Percentiles rank a stretch among this genome's conserved stretches.
These are phyloP conservation scores for Geum urbanum DNA, from an alignment of 306 rosid genomes.

Conservation along the genomic window DNA sequence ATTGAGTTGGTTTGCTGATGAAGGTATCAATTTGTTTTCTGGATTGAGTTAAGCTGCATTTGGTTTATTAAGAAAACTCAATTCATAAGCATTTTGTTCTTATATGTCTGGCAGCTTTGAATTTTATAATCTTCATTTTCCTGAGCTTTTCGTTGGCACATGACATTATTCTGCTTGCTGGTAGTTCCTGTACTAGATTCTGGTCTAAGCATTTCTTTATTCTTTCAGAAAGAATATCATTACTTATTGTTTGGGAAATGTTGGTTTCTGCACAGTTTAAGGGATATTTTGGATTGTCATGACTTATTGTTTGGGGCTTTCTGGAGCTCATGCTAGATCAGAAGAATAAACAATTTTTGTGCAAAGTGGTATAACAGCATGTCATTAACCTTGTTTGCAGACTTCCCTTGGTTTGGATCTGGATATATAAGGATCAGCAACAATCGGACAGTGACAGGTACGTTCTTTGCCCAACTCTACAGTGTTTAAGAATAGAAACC, in stretches of 20 bases:
- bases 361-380: not conserved
- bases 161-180: not conserved
- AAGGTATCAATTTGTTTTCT: constrained; percentile 1
- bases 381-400: no score
- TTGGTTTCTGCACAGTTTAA: not conserved
- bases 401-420: no score
- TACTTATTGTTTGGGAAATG: constrained; percentile 8
- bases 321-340: not conserved
- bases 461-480: no score
- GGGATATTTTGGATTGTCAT: not conserved
- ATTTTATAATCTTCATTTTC: not conserved
- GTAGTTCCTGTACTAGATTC: constrained; percentile 1
- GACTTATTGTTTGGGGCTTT: not conserved
- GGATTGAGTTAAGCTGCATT: constrained; percentile 2
- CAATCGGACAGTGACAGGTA: no score
- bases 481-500: no score
- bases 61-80: constrained; percentile 15
- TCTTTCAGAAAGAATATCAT: not conserved
- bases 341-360: not conserved
- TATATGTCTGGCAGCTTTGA: constrained; percentile 4
- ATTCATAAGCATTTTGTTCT: constrained; percentile 2
- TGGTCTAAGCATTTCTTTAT: not conserved
- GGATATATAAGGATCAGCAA: no score
- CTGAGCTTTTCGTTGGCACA: constrained; percentile 3
- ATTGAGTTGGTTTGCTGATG: constrained; percentile 5